phyloP scores from a whole-genome alignment of 2,329 filamentous ascomycete genomes.

The Aspergillus floridensis region DNA sequence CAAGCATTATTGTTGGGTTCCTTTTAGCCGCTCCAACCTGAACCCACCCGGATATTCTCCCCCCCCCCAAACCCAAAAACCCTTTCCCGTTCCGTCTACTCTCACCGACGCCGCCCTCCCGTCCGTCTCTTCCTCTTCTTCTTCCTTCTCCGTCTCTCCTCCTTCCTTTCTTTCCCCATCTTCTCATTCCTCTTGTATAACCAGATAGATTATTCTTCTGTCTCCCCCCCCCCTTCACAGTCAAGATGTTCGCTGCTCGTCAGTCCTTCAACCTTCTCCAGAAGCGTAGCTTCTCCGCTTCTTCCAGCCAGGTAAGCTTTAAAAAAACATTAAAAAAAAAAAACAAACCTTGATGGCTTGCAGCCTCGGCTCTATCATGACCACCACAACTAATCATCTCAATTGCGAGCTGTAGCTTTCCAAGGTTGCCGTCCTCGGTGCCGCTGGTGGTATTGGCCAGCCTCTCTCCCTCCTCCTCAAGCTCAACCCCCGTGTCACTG shows the following conservation, averaged over 20 bases:
- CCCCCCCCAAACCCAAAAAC: neutral
- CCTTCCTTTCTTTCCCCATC: slow-evolving; percentile 20
- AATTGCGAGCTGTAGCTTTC: slow-evolving; percentile 63
- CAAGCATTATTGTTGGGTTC: neutral
- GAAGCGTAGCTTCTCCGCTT: slow-evolving; percentile 77
- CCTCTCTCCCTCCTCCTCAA: slow-evolving; percentile 96
- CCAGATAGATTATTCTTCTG: slow-evolving; percentile 14
- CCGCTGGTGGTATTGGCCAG: slow-evolving; percentile 96
- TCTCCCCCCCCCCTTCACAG: slow-evolving; percentile 11
- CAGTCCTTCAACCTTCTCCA: slow-evolving; percentile 58
- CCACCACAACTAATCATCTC: slow-evolving; percentile 13
- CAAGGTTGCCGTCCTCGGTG: slow-evolving; percentile 97
- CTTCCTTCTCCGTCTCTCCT: slow-evolving; percentile 2
- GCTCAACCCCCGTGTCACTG: slow-evolving; percentile 91
- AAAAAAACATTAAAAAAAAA: neutral
- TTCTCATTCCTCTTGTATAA: slow-evolving; percentile 11
- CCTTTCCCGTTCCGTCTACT: slow-evolving; percentile 20
- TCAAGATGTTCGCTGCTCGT: slow-evolving; percentile 72
- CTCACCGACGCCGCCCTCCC: slow-evolving; percentile 16
- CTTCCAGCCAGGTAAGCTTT: slow-evolving; percentile 65
- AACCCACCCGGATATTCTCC: neutral
- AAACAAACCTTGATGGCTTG: slow-evolving; percentile 5
- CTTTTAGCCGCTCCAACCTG: slow-evolving; percentile 13
- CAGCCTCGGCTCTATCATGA: slow-evolving; percentile 11
- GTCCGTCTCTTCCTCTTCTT: slow-evolving; percentile 5